A percentile compares a stretch with the other conserved stretches of the same genome.
Evolutionary conservation across 495 filamentous ascomycete species (phyloP).

Genomic region (Xylaria bambusicola): DNA sequence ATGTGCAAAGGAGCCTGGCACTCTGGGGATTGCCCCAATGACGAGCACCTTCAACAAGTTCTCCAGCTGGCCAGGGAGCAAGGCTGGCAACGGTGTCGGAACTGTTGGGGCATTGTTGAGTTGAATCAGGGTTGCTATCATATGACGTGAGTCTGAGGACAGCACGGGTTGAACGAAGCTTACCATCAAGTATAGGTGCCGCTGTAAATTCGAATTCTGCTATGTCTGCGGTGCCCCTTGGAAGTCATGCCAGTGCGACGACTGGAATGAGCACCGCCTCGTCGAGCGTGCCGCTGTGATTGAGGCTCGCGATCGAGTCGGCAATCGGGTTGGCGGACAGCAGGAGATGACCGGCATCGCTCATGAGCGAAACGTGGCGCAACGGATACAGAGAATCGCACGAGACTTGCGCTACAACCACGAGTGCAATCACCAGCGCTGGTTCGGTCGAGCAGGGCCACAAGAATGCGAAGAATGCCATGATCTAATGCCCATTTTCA

Average conservation of each 20-base stretch:
- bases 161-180: background rate
- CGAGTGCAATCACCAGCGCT: conserved; percentile 31
- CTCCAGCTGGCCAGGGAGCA: conserved; percentile 66
- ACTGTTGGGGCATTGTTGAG: conserved; percentile 70
- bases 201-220: conserved; percentile 58
- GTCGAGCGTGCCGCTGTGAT: conserved; percentile 32
- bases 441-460: conserved; percentile 13
- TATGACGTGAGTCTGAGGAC: conserved; percentile 68
- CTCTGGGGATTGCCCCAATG: conserved; percentile 64
- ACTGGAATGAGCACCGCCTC: conserved; percentile 43
- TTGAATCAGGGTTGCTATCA: conserved; percentile 77
- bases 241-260: conserved; percentile 49
- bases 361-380: no score
- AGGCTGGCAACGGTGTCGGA: conserved; percentile 73
- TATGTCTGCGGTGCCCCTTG: conserved; percentile 56
- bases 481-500: conserved; percentile 26
- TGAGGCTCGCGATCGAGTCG: conserved; percentile 30
- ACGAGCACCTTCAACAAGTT: conserved; percentile 63
- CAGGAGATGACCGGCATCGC: background rate
- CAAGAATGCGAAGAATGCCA: conserved; percentile 33
- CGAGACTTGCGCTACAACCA: conserved; percentile 22
- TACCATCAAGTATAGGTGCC: conserved; percentile 40
- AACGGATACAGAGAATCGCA: background rate
- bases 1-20: conserved; percentile 50
- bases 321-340: no score